phyloP scores from a whole-genome alignment of 225 moss, liverwort and hornwort species.

The Climacium dendroides region DNA sequence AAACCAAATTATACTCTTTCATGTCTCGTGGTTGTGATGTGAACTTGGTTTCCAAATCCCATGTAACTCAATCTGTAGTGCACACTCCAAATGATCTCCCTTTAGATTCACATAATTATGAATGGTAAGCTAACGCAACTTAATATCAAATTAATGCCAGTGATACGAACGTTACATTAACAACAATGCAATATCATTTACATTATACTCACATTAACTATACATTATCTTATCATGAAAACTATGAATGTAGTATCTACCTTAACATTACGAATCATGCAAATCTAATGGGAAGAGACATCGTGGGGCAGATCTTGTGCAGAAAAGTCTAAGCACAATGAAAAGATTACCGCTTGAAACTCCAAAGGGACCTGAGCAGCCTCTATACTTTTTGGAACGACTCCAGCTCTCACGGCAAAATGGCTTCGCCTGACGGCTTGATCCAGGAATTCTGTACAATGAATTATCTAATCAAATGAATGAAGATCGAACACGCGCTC shows the following conservation, averaged over 20 bases:
- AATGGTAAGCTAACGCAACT: neutral
- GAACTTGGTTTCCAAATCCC: neutral
- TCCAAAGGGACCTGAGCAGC: neutral
- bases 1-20: neutral
- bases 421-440: neutral
- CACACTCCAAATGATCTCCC: neutral
- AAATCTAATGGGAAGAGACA: neutral
- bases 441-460: neutral
- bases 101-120: neutral
- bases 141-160: neutral
- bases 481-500: neutral
- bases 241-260: neutral
- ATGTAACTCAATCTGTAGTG: neutral
- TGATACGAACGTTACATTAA: neutral
- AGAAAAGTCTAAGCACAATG: neutral
- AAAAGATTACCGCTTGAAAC: slow-evolving; percentile 18
- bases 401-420: neutral
- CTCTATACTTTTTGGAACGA: neutral
- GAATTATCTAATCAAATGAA: neutral
- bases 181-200: neutral
- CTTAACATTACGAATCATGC: neutral
- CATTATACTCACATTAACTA: neutral
- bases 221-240: neutral
- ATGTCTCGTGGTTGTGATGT: neutral
- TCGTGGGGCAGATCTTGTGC: neutral